Base-by-base conservation (phyloP, 257 asterid genomes). In the Gentiana straminea region DNA sequence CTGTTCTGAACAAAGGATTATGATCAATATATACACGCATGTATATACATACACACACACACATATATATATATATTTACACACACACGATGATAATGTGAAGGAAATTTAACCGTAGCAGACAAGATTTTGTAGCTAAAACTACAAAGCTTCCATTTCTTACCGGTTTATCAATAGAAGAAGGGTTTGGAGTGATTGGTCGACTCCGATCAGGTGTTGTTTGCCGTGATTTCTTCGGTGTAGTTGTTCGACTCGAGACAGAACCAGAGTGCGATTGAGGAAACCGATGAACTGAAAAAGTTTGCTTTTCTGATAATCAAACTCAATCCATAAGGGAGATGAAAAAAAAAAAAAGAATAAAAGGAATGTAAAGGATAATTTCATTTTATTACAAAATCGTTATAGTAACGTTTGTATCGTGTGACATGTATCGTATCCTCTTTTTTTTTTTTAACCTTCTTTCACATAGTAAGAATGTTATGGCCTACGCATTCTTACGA, bases 201-300 rank as follows among this genome's bases (percentile, higher is more conserved):
- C 94, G 70, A 56, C 83, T 84, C 7, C 69, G 70, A 33, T 61
- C 82, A 41, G 98, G 98, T 58, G 95, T 84, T 55, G 70, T 79
- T 6, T 94, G 46, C 13, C 77, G 75, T 13, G 96, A 87, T 65
- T 75, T 68, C 65, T 76, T 91, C 8, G 95, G 96, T 2, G 94
- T 84, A 2, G 80, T 60, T 51, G 78, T 82, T 68, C 86, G 80
- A 64, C 94, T 77, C 10, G 89, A 75, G 49, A 86, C 69, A 38
- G 97, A 84, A 45, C 83, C 92, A 32, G 94, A 77, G 8, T 95
- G 89, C 36, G 81, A 62, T 58, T 84, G 89, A 55, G 98, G 90
- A 75, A 87, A 91, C 56, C 88, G 77, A 69, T 69, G 89, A 1
- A 96, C 96, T 15, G 98, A 87, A 58, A 63, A 83, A 33, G 92